Conservation (phyloP, 73 alveolate species). For the Diophrys appendiculata region DNA sequence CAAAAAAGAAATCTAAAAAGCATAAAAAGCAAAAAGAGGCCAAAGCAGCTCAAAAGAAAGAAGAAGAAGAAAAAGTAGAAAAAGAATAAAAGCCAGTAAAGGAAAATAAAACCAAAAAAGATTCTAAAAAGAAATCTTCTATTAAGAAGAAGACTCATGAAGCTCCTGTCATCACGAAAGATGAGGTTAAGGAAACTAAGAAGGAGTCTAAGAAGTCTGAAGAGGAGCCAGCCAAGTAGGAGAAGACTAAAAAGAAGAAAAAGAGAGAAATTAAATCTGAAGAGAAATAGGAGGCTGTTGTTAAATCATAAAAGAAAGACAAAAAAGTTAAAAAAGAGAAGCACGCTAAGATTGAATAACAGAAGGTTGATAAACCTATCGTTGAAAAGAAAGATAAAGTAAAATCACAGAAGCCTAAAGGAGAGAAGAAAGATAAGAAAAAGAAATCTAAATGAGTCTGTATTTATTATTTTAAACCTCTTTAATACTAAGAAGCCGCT, state of each 20-base stretch:
- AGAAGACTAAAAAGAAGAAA: constrained; percentile 16
- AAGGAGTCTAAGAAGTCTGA: constrained; percentile 4
- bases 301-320: too few species aligned
- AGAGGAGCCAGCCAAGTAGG: neutral
- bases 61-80: constrained; percentile 19
- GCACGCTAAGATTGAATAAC: too few species aligned
- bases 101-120: constrained; percentile 41
- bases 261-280: too few species aligned
- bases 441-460: too few species aligned
- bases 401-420: neutral
- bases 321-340: too few species aligned
- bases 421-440: too few species aligned
- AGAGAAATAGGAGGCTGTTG: too few species aligned
- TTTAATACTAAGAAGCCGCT: too few species aligned
- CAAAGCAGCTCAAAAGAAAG: constrained; percentile 27
- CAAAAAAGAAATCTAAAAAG: constrained; percentile 32
- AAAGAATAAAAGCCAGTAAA: constrained; percentile 12
- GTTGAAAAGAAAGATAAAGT: too few species aligned
- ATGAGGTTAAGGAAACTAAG: constrained; percentile 20
- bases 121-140: neutral
- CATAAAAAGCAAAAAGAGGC: constrained; percentile 29
- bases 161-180: constrained; percentile 10
- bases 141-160: constrained; percentile 23
- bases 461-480: too few species aligned
- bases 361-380: too few species aligned